Evolutionary conservation across 805 yeast genomes (phyloP).

Genomic region (Saccharomyces jurei): DNA sequence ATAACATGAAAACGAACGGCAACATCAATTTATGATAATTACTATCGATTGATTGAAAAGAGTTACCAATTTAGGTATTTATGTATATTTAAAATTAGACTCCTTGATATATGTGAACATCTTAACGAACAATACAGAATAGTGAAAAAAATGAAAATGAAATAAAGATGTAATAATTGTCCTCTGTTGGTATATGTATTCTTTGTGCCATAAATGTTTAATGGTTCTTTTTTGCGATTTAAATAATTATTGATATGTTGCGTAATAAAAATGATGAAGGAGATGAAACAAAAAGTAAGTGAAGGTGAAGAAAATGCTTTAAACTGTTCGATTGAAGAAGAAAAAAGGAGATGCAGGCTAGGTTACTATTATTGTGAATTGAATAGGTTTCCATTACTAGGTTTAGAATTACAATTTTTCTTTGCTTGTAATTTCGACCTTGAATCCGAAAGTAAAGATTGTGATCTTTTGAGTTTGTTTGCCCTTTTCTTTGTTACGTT

Average conservation of each 20-base stretch:
- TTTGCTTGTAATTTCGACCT: constrained; percentile 1
- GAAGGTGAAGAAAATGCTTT: background rate
- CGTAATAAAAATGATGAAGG: background rate
- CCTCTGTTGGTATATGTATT: background rate
- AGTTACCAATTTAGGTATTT: background rate
- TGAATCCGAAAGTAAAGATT: constrained; percentile 17
- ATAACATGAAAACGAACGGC: background rate
- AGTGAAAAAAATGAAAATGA: background rate
- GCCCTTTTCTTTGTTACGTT: constrained; percentile 9
- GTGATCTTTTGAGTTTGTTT: constrained; percentile 20
- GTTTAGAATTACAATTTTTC: constrained; percentile 3
- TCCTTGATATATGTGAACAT: background rate
- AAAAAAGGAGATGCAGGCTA: background rate
- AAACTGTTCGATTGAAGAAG: background rate
- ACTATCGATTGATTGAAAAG: background rate
- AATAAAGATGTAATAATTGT: background rate
- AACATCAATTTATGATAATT: background rate
- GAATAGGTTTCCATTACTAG: constrained; percentile 4
- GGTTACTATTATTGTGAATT: background rate
- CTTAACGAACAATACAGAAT: background rate
- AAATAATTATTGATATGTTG: background rate
- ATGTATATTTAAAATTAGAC: background rate
- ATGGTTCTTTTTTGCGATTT: background rate
- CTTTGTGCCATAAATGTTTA: background rate
- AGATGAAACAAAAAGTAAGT: background rate